Evolutionary conservation across 352 stramenopile species (phyloP).

Genomic region (Hyaloperonospora arabidopsidis): DNA sequence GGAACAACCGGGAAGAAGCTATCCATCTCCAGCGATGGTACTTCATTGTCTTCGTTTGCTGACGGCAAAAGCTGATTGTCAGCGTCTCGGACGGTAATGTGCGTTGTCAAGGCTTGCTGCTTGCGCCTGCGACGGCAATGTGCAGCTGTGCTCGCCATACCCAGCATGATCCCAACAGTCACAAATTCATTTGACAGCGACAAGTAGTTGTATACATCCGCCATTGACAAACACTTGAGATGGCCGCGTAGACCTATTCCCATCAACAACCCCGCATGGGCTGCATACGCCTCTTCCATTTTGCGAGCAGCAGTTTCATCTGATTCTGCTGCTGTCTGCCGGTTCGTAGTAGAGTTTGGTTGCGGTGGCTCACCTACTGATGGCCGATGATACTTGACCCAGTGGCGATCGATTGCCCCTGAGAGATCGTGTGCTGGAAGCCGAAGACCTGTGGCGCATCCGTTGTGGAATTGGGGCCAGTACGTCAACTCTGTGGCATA

Average conservation of each 20-base stretch:
- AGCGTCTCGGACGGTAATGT: neutral
- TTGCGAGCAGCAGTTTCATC: constrained; percentile 30
- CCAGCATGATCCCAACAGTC: constrained; percentile 94
- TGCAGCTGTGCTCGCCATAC: constrained; percentile 92
- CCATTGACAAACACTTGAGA: constrained; percentile 91
- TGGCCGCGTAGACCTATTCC: constrained; percentile 92
- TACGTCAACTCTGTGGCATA: constrained; percentile 87
- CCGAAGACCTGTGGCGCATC: constrained; percentile 91
- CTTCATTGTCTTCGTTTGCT: constrained; percentile 12
- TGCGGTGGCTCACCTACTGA: constrained; percentile 29
- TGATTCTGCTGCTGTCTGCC: constrained; percentile 15
- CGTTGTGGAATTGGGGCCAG: constrained; percentile 99
- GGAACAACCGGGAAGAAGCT: constrained; percentile 22
- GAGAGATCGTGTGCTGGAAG: constrained; percentile 66
- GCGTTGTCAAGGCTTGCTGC: constrained; percentile 11
- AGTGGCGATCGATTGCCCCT: constrained; percentile 90
- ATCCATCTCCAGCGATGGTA: constrained; percentile 12
- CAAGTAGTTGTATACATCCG: constrained; percentile 98
- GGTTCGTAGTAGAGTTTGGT: constrained; percentile 7
- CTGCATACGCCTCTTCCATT: constrained; percentile 76
- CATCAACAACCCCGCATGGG: constrained; percentile 92
- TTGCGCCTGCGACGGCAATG: constrained; percentile 63
- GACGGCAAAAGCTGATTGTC: neutral
- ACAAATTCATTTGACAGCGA: constrained; percentile 94
- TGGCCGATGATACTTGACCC: constrained; percentile 97